Base-by-base conservation (phyloP, 2,329 filamentous ascomycete species). In the Aspergillus flavus region DNA sequence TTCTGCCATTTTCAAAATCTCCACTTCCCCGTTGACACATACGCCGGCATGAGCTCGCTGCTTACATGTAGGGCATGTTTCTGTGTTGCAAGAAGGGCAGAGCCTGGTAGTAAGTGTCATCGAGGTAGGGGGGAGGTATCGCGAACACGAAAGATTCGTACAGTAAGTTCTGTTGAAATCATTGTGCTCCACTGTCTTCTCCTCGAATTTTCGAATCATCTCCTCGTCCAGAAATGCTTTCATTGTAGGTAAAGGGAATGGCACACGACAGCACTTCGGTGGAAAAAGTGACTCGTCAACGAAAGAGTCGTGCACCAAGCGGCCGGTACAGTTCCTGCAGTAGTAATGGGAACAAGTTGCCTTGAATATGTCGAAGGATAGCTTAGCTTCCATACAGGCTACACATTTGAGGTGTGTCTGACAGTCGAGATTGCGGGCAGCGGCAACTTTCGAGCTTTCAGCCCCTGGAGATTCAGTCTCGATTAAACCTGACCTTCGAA, bases 1-100 rank as follows among this genome's bases (percentile, higher is more conserved):
- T 68, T 88, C 87, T 7, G 89, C 89, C 63, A 90, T 82, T 57
- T 87, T 84, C 4, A 92, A 79, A n/a, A 75, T 56, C 19, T 70
- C 69, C 50, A 74, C 66, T n/a, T 69, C 53, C 41, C 73, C 69
- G 2, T 72, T 57, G 2, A 68, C 69, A 55, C 74, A 78, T 39
- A 70, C 62, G 7, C 67, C 59, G 1, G 26, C 36, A 58, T 75
- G 72, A 12, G 56, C 60, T 11, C 16, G 9, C 14, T 57, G 59
- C 59, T 75, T 75, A 63, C 73, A 75, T 16, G 68, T 60, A 2
- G 64, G 64, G 41, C 72, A 76, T 3, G 67, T 73, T 23, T 50
- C 26, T 11, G 54, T 52, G 6, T 26, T 50, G 46, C 73, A 76
- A 6, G 30, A 16, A 7, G 41, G 45, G 60, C 74, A 76, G 21